phyloP scores from a whole-genome alignment of 495 filamentous ascomycete genomes.

The Xylaria scruposa region DNA sequence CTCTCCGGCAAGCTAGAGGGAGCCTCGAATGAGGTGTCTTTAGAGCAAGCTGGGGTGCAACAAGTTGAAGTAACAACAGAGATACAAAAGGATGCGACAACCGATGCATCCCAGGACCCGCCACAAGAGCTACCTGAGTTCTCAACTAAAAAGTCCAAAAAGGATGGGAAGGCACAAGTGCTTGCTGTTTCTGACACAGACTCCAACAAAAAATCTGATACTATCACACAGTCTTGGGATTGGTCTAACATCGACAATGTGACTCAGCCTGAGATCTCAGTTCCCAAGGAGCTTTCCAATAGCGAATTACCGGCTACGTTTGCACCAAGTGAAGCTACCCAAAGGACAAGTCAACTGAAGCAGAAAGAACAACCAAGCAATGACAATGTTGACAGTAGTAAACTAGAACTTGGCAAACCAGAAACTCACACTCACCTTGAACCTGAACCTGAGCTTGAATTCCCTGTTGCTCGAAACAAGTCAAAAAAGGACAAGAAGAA shows the following conservation, averaged over 20 bases:
- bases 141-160: constrained; percentile 40
- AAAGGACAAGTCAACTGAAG: background rate
- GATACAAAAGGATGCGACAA: background rate
- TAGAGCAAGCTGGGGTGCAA: background rate
- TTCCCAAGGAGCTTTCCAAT: constrained; percentile 9
- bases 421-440: constrained; percentile 23
- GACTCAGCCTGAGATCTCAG: constrained; percentile 20
- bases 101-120: constrained; percentile 29
- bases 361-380: constrained; percentile 42
- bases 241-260: constrained; percentile 27
- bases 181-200: constrained; percentile 10
- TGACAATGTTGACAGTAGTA: constrained; percentile 2
- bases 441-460: constrained; percentile 22
- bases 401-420: background rate
- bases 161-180: constrained; percentile 48
- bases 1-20: background rate
- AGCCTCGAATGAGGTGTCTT: background rate
- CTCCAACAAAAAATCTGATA: constrained; percentile 9
- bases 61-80: background rate
- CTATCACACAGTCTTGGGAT: constrained; percentile 31
- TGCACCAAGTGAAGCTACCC: background rate
- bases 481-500: constrained; percentile 38
- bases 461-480: constrained; percentile 31
- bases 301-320: background rate
- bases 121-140: constrained; percentile 20